Conservation (phyloP, 306 rosid genomes). For the Hylodesmum podocarpum region DNA sequence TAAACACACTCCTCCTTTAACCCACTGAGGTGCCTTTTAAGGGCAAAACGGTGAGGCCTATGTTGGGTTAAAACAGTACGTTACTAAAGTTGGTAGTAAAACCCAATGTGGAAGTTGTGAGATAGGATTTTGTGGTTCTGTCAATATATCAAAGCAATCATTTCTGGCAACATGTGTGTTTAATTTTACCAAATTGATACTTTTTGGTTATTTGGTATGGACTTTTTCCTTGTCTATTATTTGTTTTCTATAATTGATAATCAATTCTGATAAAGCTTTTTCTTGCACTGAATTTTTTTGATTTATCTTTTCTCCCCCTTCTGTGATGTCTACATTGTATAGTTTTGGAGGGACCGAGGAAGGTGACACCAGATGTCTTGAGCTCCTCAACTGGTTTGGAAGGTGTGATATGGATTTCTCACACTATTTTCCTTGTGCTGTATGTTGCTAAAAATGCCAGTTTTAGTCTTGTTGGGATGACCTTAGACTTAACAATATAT, state of each 20-base stretch:
- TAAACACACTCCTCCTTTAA: no score
- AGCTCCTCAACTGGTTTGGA: slow-evolving; percentile 87
- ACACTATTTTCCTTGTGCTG: slow-evolving; percentile 5
- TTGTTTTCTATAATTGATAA: slow-evolving; percentile 10
- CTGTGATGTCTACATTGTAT: slow-evolving; percentile 23
- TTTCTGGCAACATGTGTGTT: neutral
- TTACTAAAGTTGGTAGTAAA: no score
- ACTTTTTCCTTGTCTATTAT: slow-evolving; percentile 8
- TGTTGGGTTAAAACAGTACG: no score
- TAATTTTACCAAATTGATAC: neutral
- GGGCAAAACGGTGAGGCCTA: no score
- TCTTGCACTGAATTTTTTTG: slow-evolving; percentile 16
- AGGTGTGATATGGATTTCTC: slow-evolving; percentile 50
- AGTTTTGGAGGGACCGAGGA: slow-evolving; percentile 88
- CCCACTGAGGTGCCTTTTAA: no score
- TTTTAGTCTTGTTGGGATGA: neutral
- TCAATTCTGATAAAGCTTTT: slow-evolving; percentile 7
- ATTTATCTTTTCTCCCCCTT: neutral
- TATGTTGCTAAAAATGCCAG: slow-evolving; percentile 17
- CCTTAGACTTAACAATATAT: no score
- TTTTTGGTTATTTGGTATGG: neutral
- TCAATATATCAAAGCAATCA: slow-evolving; percentile 1
- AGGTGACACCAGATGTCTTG: slow-evolving; percentile 75
- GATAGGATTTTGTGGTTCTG: neutral
- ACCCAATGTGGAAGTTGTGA: neutral